Evolutionary conservation across 1,284 basidiomycete genomes (phyloP).

Genomic region (Puccinia triticina): DNA sequence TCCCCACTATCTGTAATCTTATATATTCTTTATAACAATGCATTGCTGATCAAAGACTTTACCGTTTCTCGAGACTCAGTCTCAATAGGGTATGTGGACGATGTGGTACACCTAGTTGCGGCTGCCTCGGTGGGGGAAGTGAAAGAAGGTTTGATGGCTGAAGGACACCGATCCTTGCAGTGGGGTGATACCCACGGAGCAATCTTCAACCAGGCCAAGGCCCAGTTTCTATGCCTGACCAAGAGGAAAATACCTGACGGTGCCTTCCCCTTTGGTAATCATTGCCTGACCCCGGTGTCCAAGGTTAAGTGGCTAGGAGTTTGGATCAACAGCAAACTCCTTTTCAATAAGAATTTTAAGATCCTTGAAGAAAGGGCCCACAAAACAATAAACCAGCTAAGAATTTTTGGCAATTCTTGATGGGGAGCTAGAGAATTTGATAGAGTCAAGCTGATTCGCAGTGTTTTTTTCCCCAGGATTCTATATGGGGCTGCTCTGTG

Average conservation of each 20-base stretch:
- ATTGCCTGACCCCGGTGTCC: not conserved
- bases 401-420: not conserved
- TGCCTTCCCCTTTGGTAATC: not conserved
- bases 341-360: conserved; percentile 8
- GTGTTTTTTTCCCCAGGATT: no score
- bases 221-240: no score
- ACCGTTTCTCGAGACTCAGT: not conserved
- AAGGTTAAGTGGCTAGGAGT: no score
- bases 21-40: conserved; percentile 16
- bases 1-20: conserved; percentile 32
- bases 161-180: not conserved
- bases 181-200: conserved; percentile 13
- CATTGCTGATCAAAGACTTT: not conserved
- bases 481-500: no score
- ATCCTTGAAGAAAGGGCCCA: not conserved
- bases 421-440: no score
- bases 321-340: not conserved
- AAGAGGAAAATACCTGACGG: no score
- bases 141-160: not conserved
- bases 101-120: conserved; percentile 20
- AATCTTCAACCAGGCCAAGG: not conserved
- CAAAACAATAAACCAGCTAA: not conserved
- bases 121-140: not conserved
- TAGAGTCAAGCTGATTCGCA: no score
- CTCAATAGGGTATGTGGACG: conserved; percentile 21